phyloP scores from a whole-genome alignment of 768 basidiomycete species.

The Boletus subcaerulescens region DNA sequence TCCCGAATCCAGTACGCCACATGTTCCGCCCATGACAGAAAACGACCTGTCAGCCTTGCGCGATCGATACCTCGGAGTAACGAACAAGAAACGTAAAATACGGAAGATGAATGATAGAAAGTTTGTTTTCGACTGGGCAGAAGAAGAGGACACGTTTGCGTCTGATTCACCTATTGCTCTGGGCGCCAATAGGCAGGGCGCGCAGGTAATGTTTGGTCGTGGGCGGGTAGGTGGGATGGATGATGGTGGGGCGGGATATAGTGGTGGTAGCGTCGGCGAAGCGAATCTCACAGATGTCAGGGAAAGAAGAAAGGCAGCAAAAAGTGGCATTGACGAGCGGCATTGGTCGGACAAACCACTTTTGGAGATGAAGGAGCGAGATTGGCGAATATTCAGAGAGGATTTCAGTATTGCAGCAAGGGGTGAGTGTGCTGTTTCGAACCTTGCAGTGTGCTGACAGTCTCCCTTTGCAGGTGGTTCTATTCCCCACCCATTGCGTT shows the following conservation, averaged over 20 bases:
- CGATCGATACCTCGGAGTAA: constrained; percentile 91
- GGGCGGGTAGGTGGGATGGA: constrained; percentile 87
- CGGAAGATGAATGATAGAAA: constrained; percentile 95
- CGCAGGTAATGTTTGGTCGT: constrained; percentile 86
- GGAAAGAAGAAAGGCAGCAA: constrained; percentile 78
- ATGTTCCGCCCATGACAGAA: constrained; percentile 70
- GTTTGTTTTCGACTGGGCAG: constrained; percentile 99
- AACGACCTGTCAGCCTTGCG: constrained; percentile 80
- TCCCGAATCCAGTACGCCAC: constrained; percentile 39
- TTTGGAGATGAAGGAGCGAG: constrained; percentile 90
- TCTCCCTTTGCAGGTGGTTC: constrained; percentile 61
- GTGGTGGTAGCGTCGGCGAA: constrained; percentile 40
- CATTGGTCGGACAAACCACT: constrained; percentile 98
- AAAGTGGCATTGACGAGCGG: constrained; percentile 83
- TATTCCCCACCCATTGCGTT: constrained; percentile 91
- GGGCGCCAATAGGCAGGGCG: constrained; percentile 72
- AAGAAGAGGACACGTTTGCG: constrained; percentile 89
- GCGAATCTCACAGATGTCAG: constrained; percentile 72
- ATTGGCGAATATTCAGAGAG: constrained; percentile 99
- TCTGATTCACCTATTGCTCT: constrained; percentile 72
- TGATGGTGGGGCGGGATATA: constrained; percentile 50
- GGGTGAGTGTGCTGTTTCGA: constrained; percentile 44
- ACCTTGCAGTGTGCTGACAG: neutral
- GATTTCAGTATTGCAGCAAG: constrained; percentile 95
- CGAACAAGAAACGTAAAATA: constrained; percentile 91